Base-by-base conservation (phyloP, 2,329 filamentous ascomycete genomes). In the Corinectria fuckeliana region DNA sequence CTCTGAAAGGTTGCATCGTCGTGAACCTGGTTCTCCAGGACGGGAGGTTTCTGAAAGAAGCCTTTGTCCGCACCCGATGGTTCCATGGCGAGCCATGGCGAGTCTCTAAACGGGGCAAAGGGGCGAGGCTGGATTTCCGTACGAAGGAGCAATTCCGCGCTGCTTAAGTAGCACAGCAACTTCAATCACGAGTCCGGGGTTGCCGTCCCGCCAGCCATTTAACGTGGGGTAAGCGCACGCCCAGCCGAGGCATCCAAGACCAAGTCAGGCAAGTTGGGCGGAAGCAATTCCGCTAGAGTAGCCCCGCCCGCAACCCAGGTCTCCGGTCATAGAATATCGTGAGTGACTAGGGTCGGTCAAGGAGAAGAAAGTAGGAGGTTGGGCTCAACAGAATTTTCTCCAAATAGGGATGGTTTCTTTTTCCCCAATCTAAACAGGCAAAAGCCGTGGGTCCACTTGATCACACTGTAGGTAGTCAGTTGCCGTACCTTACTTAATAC, bases 11-110 rank as follows among this genome's bases (percentile, higher is more conserved):
- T 82, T 5, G 73, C 74, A 70, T 88, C 85, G 32, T 87, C 82
- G 41, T 81, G 72, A 58, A 84, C 85, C 58, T 87, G 85, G 64
- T 88, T 88, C 13, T 72, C 75, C 44, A 88, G 70, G 9, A 79
- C 75, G 2, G 81, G 83, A 4, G 80, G 75, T 36, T 78, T 72
- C 65, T 87, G 85, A 64, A 88, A 85, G 73, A 86, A 87, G 59
- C 86, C 85, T 8, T 69, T 76, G 61, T 81, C 77, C 11, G 79
- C 73, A 50, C 76, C 76, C 11, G 81, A 80, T 3, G 78, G 70
- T 56, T 81, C 73, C 81, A 82, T 81, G 52, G 16, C 28, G 38
- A 38, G 21, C 16, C n/a, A 3, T 18, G n/a, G n/a, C 32, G 32
- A 36, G 8, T 14, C 32, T 36, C 53, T 26, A 28, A 52, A 28